Evolutionary conservation across 345 rosid species (phyloP).

Genomic region (Balakata baccata): DNA sequence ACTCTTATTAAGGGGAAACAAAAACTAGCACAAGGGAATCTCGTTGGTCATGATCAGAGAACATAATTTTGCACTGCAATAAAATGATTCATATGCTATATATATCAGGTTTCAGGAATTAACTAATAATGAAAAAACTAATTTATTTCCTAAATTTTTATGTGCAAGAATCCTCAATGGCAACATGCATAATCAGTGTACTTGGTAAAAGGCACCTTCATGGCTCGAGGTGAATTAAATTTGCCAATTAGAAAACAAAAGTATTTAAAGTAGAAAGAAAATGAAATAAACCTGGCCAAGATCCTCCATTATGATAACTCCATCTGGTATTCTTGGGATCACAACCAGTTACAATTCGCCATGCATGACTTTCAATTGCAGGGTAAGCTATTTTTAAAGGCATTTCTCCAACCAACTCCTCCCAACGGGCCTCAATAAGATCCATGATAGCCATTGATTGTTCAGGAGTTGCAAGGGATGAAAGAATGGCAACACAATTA

Average conservation of each 20-base stretch:
- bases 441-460: constrained; percentile 37
- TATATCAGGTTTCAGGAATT: neutral
- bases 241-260: neutral
- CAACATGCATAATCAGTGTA: too few species aligned
- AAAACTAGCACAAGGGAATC: neutral
- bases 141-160: neutral
- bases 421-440: constrained; percentile 35
- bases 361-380: constrained; percentile 36
- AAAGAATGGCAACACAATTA: constrained; percentile 36
- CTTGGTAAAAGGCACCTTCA: neutral
- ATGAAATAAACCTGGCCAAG: constrained; percentile 33
- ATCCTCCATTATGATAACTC: constrained; percentile 43
- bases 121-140: neutral
- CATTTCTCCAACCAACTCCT: constrained; percentile 40
- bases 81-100: neutral
- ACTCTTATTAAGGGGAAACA: too few species aligned
- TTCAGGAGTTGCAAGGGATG: constrained; percentile 35
- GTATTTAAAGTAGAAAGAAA: neutral
- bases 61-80: neutral
- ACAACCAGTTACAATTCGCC: constrained; percentile 37
- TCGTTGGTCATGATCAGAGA: neutral
- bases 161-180: neutral
- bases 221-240: neutral
- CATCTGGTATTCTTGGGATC: constrained; percentile 42
- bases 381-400: constrained; percentile 36